Base-by-base conservation (phyloP, 2,329 filamentous ascomycete genomes). In the Penicillium sp. region DNA sequence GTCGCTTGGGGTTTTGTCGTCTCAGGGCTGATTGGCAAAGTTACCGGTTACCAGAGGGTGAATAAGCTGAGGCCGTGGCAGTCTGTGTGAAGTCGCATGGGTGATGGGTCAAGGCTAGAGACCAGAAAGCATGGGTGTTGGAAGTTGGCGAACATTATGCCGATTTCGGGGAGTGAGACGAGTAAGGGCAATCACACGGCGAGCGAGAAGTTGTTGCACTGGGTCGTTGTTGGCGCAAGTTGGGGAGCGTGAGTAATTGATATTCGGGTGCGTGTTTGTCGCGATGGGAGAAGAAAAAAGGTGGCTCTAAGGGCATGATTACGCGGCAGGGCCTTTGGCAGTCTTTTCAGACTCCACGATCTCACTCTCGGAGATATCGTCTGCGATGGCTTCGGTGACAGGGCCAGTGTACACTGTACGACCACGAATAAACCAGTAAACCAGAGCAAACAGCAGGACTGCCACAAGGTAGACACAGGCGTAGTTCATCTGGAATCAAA, bases 351-450 rank as follows among this genome's bases (percentile, higher is more conserved):
- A 25, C n/a, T 49, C 54, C 37, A 64, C 48, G n/a, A 62, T 26
- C 26, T 58, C 62, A 10, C 40, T 51, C 19, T 64, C 62, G 19
- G 62, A 62, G 13, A 60, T 30, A 22, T 62, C 55, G 40, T 65
- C 59, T 3, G 62, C 37, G n/a, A 64, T 33, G 10, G 75, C 73
- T 58, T 78, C 74, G 54, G 74, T 69, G 45, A 76, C 52, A 3
- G 82, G 82, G 6, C 82, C 83, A 4, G 77, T 81, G 71, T 84
- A 85, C 66, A 79, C 81, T 52, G 75, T 76, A 52, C 76, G 75
- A 42, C 82, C 83, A 6, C 70, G 66, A 55, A 78, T 63, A 60
- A 73, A 80, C 82, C 82, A 85, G 68, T 81, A 84, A 13, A 74
- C 42, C 22, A 74, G 63, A 0, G 83, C 74, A 62, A 81, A 72